Conservation (phyloP, 306 rosid species). For the Rosa persica region DNA sequence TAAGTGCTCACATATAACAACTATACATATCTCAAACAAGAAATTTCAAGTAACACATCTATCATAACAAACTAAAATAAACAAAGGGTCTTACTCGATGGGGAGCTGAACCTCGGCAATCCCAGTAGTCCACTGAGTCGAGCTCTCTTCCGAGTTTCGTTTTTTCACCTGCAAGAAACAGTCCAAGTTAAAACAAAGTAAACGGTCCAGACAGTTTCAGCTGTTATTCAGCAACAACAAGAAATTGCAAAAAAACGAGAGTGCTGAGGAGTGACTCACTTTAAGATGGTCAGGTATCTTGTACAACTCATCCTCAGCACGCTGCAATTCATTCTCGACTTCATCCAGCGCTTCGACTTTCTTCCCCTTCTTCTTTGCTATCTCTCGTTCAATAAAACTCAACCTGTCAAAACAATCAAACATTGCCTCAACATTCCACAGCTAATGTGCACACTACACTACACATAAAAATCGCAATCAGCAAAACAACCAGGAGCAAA, state of each 20-base stretch:
- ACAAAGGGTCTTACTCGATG: conserved; percentile 67
- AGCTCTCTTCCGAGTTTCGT: conserved; percentile 92
- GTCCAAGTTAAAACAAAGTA: not conserved
- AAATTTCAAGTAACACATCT: not conserved
- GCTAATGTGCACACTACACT: not conserved
- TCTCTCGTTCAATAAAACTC: conserved; percentile 67
- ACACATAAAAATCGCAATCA: not conserved
- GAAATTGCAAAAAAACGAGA: not conserved
- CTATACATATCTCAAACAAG: not conserved
- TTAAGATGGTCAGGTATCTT: conserved; percentile 98
- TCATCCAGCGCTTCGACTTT: conserved; percentile 64
- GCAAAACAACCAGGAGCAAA: not conserved
- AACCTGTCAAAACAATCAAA: conserved; percentile 43
- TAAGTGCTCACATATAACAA: not conserved
- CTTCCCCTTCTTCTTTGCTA: conserved; percentile 94
- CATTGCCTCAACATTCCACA: not conserved
- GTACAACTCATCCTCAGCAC: conserved; percentile 89
- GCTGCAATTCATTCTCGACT: conserved; percentile 78
- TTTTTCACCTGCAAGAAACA: conserved; percentile 67
- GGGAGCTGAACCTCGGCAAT: conserved; percentile 99
- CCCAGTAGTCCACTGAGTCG: conserved; percentile 99
- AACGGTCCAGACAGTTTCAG: not conserved
- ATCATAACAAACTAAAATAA: not conserved
- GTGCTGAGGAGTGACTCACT: conserved; percentile 41
- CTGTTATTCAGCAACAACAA: not conserved